Percentiles rank a stretch among this genome's conserved stretches.
These are phyloP conservation scores for Aaosphaeria arxii DNA, from an alignment of 2,329 filamentous ascomycete genomes.

Conservation along the genomic window DNA sequence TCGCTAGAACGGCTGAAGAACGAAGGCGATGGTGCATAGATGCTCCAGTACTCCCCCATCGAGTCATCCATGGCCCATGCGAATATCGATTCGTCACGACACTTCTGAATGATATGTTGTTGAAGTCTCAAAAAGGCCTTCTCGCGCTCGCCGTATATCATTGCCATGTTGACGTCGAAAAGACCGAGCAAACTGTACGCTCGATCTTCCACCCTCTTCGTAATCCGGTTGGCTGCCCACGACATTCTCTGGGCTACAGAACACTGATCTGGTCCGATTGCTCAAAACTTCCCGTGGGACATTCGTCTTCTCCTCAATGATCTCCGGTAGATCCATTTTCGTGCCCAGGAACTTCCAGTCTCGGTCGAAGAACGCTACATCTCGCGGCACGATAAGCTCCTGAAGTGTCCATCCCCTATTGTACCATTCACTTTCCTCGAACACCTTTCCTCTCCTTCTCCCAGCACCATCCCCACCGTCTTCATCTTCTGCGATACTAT, in stretches of 20 bases:
- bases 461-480: too few relatives aligned
- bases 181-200: slow-evolving; percentile 11
- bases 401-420: slow-evolving; percentile 1
- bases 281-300: slow-evolving; percentile 1
- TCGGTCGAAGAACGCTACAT: slow-evolving; percentile 12
- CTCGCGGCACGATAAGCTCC: slow-evolving; percentile 9
- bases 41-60: too few relatives aligned
- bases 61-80: too few relatives aligned
- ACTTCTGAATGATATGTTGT: too few relatives aligned
- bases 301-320: slow-evolving; percentile 8
- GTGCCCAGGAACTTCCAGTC: slow-evolving; percentile 5
- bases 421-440: slow-evolving; percentile 8
- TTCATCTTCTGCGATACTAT: not conserved
- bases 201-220: slow-evolving; percentile 13
- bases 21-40: too few relatives aligned
- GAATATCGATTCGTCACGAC: too few relatives aligned
- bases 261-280: slow-evolving; percentile 3
- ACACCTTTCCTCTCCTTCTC: not conserved
- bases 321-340: slow-evolving; percentile 3
- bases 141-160: slow-evolving; percentile 12
- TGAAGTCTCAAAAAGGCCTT: not conserved
- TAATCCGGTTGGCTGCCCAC: slow-evolving; percentile 20
- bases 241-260: slow-evolving; percentile 11
- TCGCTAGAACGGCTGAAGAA: too few relatives aligned
- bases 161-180: slow-evolving; percentile 9